Evolutionary conservation across 2,329 filamentous ascomycete species (phyloP).

Genomic region (Canariomyces notabilis): DNA sequence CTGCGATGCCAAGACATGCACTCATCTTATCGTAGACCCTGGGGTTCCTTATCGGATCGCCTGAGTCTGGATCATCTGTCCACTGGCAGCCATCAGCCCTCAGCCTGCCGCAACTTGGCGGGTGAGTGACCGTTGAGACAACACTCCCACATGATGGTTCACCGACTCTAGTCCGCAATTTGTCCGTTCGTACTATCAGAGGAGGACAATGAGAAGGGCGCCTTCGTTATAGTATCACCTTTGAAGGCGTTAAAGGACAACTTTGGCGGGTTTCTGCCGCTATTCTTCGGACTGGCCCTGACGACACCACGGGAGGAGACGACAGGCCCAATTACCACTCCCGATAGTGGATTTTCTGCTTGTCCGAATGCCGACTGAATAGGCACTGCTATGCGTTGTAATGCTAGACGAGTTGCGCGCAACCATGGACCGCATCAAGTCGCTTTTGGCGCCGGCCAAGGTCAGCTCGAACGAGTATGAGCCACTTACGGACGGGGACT

Average conservation of each 20-base stretch:
- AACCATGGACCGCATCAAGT: conserved; percentile 38
- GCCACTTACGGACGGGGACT: conserved; percentile 28
- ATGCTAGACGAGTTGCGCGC: no score
- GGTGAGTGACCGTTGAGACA: neutral
- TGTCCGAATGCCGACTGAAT: no score
- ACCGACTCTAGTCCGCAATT: neutral
- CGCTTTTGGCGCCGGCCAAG: conserved; percentile 30
- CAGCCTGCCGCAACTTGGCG: neutral
- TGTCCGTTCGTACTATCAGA: neutral
- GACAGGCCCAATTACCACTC: no score
- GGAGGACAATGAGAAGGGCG: neutral
- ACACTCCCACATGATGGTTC: neutral
- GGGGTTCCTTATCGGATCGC: no score
- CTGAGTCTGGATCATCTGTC: no score
- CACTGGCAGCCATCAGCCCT: neutral
- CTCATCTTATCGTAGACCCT: no score
- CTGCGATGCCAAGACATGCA: no score
- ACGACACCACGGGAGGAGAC: no score
- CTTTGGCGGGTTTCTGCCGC: neutral
- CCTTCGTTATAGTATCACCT: neutral
- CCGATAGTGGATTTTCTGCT: no score
- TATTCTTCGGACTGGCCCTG: no score
- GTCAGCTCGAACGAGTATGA: conserved; percentile 26
- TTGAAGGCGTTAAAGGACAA: neutral
- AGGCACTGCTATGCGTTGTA: no score